These are phyloP conservation scores for Xylaria digitata DNA, from an alignment of 2,329 filamentous ascomycete species.

Conservation along the genomic window DNA sequence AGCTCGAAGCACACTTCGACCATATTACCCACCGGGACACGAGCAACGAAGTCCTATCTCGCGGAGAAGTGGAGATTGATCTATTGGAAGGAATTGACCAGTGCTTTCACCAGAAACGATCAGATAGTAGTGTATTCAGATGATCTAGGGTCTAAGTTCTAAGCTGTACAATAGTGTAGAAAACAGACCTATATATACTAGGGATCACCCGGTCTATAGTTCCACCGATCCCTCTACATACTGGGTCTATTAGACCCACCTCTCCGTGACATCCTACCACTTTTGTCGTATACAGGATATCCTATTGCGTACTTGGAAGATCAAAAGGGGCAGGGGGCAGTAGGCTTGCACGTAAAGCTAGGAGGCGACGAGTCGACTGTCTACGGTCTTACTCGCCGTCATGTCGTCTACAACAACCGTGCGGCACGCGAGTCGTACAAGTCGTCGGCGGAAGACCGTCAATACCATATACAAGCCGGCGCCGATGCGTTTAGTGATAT, in stretches of 20 bases:
- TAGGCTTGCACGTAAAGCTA: slow-evolving; percentile 17
- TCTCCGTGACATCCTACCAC: background rate
- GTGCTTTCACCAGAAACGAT: no score
- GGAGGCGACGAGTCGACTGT: background rate
- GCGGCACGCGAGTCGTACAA: slow-evolving; percentile 1
- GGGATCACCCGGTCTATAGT: no score
- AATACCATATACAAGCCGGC: slow-evolving; percentile 14
- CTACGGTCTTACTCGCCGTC: slow-evolving; percentile 17
- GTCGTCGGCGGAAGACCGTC: slow-evolving; percentile 6
- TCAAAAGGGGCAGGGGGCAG: background rate
- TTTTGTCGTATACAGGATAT: slow-evolving; percentile 7
- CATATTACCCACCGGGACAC: no score
- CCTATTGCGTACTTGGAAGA: slow-evolving; percentile 13
- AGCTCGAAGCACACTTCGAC: slow-evolving; percentile 9
- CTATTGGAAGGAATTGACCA: no score
- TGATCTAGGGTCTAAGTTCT: no score
- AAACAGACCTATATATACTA: no score
- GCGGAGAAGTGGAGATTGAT: no score
- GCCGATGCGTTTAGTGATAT: background rate
- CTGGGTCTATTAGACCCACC: no score
- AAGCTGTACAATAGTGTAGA: no score
- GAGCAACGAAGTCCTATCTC: no score
- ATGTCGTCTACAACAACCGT: slow-evolving; percentile 7
- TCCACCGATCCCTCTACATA: no score
- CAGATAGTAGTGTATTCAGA: no score